phyloP scores from a whole-genome alignment of 352 stramenopile species.

The Globisporangium recalcitrans region DNA sequence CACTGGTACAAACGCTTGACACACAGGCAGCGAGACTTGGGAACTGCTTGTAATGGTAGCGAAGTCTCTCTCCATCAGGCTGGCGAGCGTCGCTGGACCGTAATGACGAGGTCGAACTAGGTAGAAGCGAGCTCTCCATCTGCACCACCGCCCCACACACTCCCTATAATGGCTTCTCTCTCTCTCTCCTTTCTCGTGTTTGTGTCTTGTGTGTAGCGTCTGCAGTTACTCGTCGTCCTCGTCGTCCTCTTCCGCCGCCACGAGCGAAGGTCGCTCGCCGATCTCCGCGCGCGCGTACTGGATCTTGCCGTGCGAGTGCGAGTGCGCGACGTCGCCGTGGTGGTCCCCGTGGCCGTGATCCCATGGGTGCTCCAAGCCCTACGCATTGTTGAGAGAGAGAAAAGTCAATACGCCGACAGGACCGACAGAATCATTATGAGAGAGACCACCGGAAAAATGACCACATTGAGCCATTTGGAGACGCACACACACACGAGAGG shows the following conservation, averaged over 20 bases:
- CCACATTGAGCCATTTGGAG: background rate
- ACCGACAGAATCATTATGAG: background rate
- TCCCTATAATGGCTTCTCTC: constrained; percentile 5
- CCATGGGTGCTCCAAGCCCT: constrained; percentile 86
- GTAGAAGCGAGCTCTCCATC: background rate
- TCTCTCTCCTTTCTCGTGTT: background rate
- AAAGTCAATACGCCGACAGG: constrained; percentile 1
- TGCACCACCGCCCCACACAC: background rate
- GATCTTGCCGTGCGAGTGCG: constrained; percentile 31
- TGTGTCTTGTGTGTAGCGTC: background rate
- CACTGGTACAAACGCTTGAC: background rate
- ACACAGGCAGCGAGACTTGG: background rate
- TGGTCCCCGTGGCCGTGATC: constrained; percentile 44
- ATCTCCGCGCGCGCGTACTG: constrained; percentile 69
- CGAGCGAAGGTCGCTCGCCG: constrained; percentile 49
- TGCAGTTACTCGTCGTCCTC: constrained; percentile 36
- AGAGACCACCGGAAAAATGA: constrained; percentile 15
- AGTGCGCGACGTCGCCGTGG: constrained; percentile 24
- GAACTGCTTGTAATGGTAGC: constrained; percentile 1
- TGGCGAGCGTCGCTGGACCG: background rate
- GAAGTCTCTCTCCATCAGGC: background rate
- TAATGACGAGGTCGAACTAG: background rate
- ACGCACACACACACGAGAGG: background rate
- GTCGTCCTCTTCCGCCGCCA: constrained; percentile 39
- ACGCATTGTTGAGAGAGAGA: constrained; percentile 2